Evolutionary conservation across 1,284 basidiomycete species (phyloP).

Genomic region (Moesziomyces aphidis): DNA sequence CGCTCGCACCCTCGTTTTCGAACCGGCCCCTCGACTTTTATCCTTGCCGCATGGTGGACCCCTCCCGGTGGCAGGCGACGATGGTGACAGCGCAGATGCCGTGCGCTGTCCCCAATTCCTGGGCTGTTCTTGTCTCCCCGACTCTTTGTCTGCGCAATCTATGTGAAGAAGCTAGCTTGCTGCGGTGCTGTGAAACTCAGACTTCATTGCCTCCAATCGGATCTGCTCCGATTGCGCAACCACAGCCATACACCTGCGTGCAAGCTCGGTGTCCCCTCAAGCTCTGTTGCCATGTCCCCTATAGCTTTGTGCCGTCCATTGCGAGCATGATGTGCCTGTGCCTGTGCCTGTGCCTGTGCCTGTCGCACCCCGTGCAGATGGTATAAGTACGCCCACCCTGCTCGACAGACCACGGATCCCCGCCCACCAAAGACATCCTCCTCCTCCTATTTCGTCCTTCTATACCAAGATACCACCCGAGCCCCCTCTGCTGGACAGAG

Average conservation of each 20-base stretch:
- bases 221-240: not conserved
- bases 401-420: conserved; percentile 36
- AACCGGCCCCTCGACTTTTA: not conserved
- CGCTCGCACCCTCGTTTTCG: not conserved
- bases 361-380: not conserved
- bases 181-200: not conserved
- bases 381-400: conserved; percentile 30
- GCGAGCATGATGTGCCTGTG: not conserved
- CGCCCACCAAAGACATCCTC: conserved; percentile 15
- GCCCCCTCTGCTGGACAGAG: conserved; percentile 31
- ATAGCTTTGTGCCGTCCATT: too few species aligned
- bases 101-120: too few species aligned
- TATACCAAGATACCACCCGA: not conserved
- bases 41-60: not conserved
- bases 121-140: not conserved
- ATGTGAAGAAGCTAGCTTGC: not conserved
- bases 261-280: not conserved
- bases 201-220: not conserved
- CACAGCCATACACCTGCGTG: not conserved
- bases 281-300: not conserved
- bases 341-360: not conserved
- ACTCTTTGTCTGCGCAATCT: not conserved
- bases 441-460: not conserved
- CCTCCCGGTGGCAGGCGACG: not conserved
- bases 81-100: not conserved